Evolutionary conservation across 352 stramenopile genomes (phyloP), one percentile per base, ranked within the genome.

Genomic region (Pythium apleroticum): DNA sequence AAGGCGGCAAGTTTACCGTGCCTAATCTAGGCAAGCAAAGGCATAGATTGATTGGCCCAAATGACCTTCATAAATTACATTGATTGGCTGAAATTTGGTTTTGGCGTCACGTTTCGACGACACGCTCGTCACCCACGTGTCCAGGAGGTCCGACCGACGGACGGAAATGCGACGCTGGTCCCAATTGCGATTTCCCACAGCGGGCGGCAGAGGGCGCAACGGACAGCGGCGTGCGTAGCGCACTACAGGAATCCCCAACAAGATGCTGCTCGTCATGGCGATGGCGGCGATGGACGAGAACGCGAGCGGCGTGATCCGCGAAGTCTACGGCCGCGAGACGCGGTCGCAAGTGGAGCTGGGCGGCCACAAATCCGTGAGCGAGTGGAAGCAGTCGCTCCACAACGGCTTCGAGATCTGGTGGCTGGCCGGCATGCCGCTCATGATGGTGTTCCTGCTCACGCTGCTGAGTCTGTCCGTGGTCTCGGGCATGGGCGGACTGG

Each of bases 371-470:
- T 19, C 68, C 37, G 30, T 66, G 19, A 73, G 66, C 60, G 68
- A 65, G 37, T 93, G 57, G 80, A 52, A 60, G 59, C 69, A 78
- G 37, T 77, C 71, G 41, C 80, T 93, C 61, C 78, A 93, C 76
- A 93, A 93, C 61, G 84, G 84, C 71, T 93, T 93, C 52, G 84
- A 93, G 71, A 88, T 93, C 68, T 93, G 84, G 84, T 93, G 84
- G 84, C 77, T 93, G 57, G 84, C 84, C 6, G 84, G 84, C 33
- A 90, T 93, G 84, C 84, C 84, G 57, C 76, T 93, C 43, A 68
- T 75, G 58, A 69, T 93, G 52, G 80, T 86, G 33, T 89, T 90
- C 33, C 59, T 90, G 59, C 72, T 93, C 41, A 90, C 81, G 60
- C 69, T 91, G 50, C 68, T 93, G 43, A 90, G 80, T 69, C 75